These are phyloP conservation scores for Hibiscus trionum DNA, from an alignment of 345 rosid genomes.

Conservation along the genomic window DNA sequence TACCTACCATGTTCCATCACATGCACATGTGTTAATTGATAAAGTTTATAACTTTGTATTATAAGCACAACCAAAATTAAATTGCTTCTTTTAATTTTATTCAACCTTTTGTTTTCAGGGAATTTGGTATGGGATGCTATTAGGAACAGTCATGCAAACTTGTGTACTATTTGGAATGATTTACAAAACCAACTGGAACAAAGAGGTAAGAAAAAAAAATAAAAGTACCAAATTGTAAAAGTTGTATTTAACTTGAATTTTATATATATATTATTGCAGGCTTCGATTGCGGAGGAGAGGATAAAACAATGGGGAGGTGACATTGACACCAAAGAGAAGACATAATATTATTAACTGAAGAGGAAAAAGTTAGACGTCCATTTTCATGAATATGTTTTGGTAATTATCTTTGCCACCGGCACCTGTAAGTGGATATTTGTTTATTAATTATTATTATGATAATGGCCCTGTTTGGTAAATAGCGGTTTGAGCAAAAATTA, in stretches of 20 bases:
- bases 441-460: no score
- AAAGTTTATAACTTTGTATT: no score
- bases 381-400: no score
- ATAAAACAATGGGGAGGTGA: conserved; percentile 69
- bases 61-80: not conserved
- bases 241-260: not conserved
- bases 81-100: not conserved
- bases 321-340: conserved; percentile 7
- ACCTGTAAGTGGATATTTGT: no score
- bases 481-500: no score
- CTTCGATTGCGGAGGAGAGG: conserved; percentile 57
- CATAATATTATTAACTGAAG: not conserved
- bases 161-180: conserved; percentile 46
- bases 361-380: not conserved
- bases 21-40: no score
- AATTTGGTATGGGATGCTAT: conserved; percentile 68
- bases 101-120: conserved; percentile 32
- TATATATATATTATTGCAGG: conserved; percentile 32
- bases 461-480: no score
- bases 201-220: conserved; percentile 31
- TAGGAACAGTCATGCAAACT: conserved; percentile 57
- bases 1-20: no score
- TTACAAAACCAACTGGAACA: conserved; percentile 61
- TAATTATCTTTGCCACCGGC: no score
- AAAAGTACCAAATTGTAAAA: not conserved